A percentile compares a stretch with the other conserved stretches of the same genome.
phyloP scores from a whole-genome alignment of 108 stramenopile genomes.

The Stephanodiscus minutulus region DNA sequence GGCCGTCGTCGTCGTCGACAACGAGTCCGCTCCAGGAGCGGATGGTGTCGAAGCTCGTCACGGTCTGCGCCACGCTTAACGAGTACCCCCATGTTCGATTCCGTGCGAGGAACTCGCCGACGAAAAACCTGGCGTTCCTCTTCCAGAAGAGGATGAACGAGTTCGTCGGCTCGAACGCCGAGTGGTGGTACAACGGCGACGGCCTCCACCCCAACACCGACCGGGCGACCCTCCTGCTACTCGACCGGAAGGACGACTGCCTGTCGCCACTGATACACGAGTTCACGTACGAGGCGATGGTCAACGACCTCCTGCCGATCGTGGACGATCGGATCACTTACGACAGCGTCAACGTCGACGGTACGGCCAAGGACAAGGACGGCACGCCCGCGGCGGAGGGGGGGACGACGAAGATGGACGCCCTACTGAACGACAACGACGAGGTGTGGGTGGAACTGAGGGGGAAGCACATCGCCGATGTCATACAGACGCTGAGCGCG shows the following conservation, averaged over 20 bases:
- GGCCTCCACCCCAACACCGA: slow-evolving; percentile 63
- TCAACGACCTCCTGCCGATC: slow-evolving; percentile 87
- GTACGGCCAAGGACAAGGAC: slow-evolving; percentile 50
- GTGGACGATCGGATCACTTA: slow-evolving; percentile 88
- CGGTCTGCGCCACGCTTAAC: slow-evolving; percentile 95
- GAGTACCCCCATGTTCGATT: slow-evolving; percentile 97
- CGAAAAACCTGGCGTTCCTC: slow-evolving; percentile 69
- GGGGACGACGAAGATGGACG: slow-evolving; percentile 64
- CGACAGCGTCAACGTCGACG: slow-evolving; percentile 58
- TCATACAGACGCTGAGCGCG: slow-evolving; percentile 78
- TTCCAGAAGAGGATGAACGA: slow-evolving; percentile 89
- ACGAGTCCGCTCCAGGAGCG: slow-evolving; percentile 38
- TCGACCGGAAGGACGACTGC: slow-evolving; percentile 93
- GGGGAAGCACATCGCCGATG: slow-evolving; percentile 94
- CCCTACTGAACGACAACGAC: slow-evolving; percentile 93
- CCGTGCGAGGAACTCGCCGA: slow-evolving; percentile 58
- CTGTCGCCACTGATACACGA: slow-evolving; percentile 97
- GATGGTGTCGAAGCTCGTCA: slow-evolving; percentile 86
- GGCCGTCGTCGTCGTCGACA: background rate
- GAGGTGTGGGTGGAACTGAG: slow-evolving; percentile 95
- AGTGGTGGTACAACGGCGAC: slow-evolving; percentile 92
- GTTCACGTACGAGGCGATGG: slow-evolving; percentile 97
- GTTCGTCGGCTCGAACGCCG: slow-evolving; percentile 70
- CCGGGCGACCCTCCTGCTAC: slow-evolving; percentile 85
- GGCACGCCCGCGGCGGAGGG: slow-evolving; percentile 45